Evolutionary conservation across 2,329 filamentous ascomycete species (phyloP).

Genomic region (Aspergillus felis): DNA sequence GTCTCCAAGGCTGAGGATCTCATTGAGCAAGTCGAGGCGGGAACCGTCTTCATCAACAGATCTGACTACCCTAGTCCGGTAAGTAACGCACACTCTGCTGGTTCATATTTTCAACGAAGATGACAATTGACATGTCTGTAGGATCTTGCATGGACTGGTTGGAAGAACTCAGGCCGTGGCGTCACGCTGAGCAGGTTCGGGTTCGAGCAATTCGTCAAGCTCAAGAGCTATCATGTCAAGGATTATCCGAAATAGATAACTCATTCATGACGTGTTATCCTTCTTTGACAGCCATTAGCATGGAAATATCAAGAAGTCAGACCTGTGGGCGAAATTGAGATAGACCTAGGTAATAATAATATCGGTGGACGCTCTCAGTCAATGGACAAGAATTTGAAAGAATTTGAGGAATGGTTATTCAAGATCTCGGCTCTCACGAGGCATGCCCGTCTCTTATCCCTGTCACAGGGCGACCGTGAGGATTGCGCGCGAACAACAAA

Average conservation of each 20-base stretch:
- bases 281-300: not conserved
- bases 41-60: constrained; percentile 93
- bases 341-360: not conserved
- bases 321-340: not conserved
- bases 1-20: constrained; percentile 69
- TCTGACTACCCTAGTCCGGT: constrained; percentile 89
- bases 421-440: not conserved
- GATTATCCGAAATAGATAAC: constrained; percentile 56
- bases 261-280: not conserved
- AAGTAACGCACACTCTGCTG: constrained; percentile 41
- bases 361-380: not conserved
- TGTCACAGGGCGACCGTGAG: not conserved
- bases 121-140: constrained; percentile 31
- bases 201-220: constrained; percentile 92
- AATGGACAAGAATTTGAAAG: not conserved
- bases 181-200: constrained; percentile 85
- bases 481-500: not conserved
- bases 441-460: not conserved
- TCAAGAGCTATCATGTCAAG: constrained; percentile 95
- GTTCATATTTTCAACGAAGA: not conserved
- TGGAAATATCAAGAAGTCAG: not conserved
- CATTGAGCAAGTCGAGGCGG: constrained; percentile 77
- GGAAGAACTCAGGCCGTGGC: constrained; percentile 94
- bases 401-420: not conserved
- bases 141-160: constrained; percentile 95